Conservation (phyloP, 2,329 filamentous ascomycete genomes). For the Fusarium foetens region DNA sequence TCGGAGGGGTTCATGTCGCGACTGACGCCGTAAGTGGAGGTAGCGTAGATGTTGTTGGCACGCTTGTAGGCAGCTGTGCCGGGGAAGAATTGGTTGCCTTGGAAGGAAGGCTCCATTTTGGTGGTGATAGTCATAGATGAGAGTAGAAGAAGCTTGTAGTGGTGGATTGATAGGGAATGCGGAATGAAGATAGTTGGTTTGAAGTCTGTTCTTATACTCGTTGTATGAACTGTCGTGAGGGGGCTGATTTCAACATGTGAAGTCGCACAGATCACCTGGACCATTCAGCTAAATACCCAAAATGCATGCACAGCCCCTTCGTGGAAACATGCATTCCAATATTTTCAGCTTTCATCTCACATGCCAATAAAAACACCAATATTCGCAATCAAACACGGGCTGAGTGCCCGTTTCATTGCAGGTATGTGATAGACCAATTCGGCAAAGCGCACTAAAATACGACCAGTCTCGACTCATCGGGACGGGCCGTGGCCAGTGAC, state of each 20-base stretch:
- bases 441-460: background rate
- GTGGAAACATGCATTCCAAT: background rate
- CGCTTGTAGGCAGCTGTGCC: constrained; percentile 4
- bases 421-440: background rate
- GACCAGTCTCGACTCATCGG: background rate
- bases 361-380: background rate
- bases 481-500: background rate
- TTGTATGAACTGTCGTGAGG: no score
- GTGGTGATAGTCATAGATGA: background rate
- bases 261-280: background rate
- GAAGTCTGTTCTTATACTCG: background rate
- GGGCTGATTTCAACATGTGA: background rate
- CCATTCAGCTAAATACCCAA: background rate
- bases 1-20: constrained; percentile 56
- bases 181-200: no score
- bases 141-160: background rate
- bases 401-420: background rate
- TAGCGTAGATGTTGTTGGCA: constrained; percentile 49
- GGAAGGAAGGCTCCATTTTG: background rate
- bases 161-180: rapidly evolving
- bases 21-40: constrained; percentile 52
- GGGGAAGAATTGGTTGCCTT: constrained; percentile 2
- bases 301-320: rapidly evolving
- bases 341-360: background rate
- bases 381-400: background rate